Evolutionary conservation across 169 alveolate genomes (phyloP).

Genomic region (Cryptosporidium parvum): DNA sequence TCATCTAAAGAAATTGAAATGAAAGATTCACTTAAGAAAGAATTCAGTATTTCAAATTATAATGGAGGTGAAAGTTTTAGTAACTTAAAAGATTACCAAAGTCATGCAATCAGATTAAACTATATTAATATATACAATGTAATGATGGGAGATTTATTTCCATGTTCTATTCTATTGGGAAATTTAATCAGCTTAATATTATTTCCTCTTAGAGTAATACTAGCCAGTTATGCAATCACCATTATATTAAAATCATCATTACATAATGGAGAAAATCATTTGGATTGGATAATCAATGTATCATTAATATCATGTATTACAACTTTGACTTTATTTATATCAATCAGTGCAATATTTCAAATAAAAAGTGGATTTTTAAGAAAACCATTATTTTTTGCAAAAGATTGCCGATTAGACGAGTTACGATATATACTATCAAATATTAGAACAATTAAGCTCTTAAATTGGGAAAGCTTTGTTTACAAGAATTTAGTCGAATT

Average conservation of each 20-base stretch:
- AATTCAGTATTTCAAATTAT: neutral
- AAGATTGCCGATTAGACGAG: slow-evolving; percentile 53
- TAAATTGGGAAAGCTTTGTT: slow-evolving; percentile 69
- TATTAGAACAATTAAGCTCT: slow-evolving; percentile 64
- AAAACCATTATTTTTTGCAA: slow-evolving; percentile 57
- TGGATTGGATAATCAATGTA: slow-evolving; percentile 40
- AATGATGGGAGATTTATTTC: slow-evolving; percentile 73
- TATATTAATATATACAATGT: slow-evolving; percentile 49
- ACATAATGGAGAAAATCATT: neutral
- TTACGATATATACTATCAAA: slow-evolving; percentile 46
- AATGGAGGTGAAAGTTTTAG: neutral
- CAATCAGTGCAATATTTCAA: slow-evolving; percentile 29
- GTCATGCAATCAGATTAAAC: slow-evolving; percentile 44
- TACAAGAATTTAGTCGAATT: slow-evolving; percentile 43
- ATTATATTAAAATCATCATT: slow-evolving; percentile 31
- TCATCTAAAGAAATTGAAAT: neutral
- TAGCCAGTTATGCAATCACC: slow-evolving; percentile 36
- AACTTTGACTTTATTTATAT: slow-evolving; percentile 22
- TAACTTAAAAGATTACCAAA: neutral
- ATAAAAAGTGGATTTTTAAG: slow-evolving; percentile 61
- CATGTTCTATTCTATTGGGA: slow-evolving; percentile 53
- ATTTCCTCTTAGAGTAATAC: slow-evolving; percentile 46
- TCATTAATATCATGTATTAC: slow-evolving; percentile 32
- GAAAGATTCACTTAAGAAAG: neutral
- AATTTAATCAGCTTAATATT: slow-evolving; percentile 49